These are phyloP conservation scores for Phalaenopsis aphrodite DNA, from an alignment of 106 monocot genomes.

Conservation along the genomic window DNA sequence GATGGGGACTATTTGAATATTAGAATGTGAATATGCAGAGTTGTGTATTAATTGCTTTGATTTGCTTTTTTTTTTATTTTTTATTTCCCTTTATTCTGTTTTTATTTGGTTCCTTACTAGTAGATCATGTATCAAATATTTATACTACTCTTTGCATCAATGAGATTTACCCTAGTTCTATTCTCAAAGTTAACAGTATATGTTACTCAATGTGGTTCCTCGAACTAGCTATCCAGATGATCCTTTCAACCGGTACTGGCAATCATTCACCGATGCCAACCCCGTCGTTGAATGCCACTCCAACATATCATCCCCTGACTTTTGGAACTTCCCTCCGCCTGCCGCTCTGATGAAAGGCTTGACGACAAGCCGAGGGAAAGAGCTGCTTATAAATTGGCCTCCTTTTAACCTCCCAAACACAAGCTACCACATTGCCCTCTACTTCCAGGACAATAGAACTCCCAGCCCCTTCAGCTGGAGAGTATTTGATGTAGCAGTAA, in stretches of 20 bases:
- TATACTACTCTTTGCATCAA: too few relatives aligned
- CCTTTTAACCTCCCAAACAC: conserved; percentile 34
- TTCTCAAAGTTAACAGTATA: too few relatives aligned
- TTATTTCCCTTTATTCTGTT: too few relatives aligned
- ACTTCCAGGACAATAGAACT: conserved; percentile 83
- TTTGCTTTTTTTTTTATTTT: too few relatives aligned
- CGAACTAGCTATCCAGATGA: conserved; percentile 78
- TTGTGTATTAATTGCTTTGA: too few relatives aligned
- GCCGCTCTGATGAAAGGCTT: conserved; percentile 36
- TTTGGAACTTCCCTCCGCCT: conserved; percentile 79
- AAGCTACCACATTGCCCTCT: conserved; percentile 80
- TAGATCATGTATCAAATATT: too few relatives aligned
- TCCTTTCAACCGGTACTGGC: conserved; percentile 87
- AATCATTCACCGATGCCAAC: conserved; percentile 40
- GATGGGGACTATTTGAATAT: too few relatives aligned
- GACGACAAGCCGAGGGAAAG: conserved; percentile 60
- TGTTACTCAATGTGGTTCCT: background rate
- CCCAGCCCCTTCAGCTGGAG: conserved; percentile 74
- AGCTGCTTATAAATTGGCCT: conserved; percentile 58
- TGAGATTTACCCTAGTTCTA: too few relatives aligned
- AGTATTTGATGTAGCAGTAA: conserved; percentile 65
- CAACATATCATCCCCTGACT: conserved; percentile 35
- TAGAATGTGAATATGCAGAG: too few relatives aligned
- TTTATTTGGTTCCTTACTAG: too few relatives aligned
- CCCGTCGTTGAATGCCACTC: conserved; percentile 40